Base-by-base conservation (phyloP, 2,329 filamentous ascomycete species). In the Pezicula radicicola region DNA sequence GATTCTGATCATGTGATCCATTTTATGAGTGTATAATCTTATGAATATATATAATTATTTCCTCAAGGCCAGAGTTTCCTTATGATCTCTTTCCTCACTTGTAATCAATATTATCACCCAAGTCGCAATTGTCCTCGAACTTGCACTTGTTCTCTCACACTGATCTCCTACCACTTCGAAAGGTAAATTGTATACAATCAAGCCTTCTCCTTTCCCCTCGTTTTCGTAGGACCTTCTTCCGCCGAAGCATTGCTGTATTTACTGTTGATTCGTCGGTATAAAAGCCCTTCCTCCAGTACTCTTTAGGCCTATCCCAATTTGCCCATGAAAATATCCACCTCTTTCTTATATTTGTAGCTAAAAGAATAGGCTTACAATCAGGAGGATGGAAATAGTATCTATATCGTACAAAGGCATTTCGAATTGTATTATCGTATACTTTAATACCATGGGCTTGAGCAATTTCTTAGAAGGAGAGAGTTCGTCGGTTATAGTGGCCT, bases 181-280 rank as follows among this genome's bases (percentile, higher is more conserved):
- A 56, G 10, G 13, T 52, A 41, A 53, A 55, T 49, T 57, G 27
- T 6, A 57, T 52, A 46, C 47, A 58, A 48, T 54, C 49, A 25
- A 55, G 46, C 16, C 43, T 40, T 41, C 42, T 15, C 30, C 51
- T 30, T 48, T 55, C 41, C 30, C 46, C 49, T 42, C 49, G 27
- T 41, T 39, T 47, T 47, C 45, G 45, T 53, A 28, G 21, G 53
- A 44, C 19, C 33, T 48, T 52, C 13, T 6, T 27, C 18, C 53
- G 44, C n/a, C 50, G 48, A 6, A 39, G 42, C 6, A 57, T 48
- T 51, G 50, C 35, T 25, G 35, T 36, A 18, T 36, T n/a, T 27
- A 35, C 43, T 36, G 44, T 57, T 15, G 30, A 51, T 42, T 57
- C 41, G 25, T 55, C 19, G 2, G 19, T 19, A 19, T 19, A 19